Evolutionary conservation across 2,329 filamentous ascomycete species (phyloP), one percentile per base, ranked within the genome.

Genomic region (Alternaria hordeiaustralica): DNA sequence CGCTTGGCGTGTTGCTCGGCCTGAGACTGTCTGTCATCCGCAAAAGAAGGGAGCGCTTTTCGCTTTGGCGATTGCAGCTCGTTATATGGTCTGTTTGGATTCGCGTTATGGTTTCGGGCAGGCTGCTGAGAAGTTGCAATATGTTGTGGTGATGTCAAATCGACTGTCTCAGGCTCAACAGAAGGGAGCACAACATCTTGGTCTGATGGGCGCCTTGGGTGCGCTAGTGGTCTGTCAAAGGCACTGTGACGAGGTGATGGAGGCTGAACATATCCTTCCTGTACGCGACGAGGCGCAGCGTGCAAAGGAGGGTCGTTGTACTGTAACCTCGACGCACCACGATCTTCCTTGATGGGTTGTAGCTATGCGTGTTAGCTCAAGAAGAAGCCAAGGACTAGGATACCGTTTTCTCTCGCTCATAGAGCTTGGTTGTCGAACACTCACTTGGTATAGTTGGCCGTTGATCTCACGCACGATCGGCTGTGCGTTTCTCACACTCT

Each of bases 361-460:
- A 79, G 74, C 77, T 79, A 66, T 12, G 11, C 23, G 59, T 30
- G 66, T 78, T 59, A 78, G 76, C 69, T 64, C 28, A 43, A 36
- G 55, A 44, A 26, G 23, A 64, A 33, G 33, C 21, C 26, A 30
- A 26, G 54, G 55, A 55, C 49, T 15, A 36, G 43, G 47, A 62
- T 66, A 63, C 41, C 63, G 54, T 64, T 41, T 50, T 63, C 58
- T 70, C 60, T 65, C 55, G 66, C 62, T 64, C 58, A 33, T 55
- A 45, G 56, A 61, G 62, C 59, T 54, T 67, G 60, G 63, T 61
- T 49, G 59, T 21, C 51, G 47, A 55, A 53, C 43, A 78, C 77
- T 79, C 74, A 79, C 77, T 72, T 76, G 72, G 53, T 74, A 78
- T 36, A 78, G 36, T 57, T 64, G 72, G 47, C 77, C 77, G 30